Evolutionary conservation across 1,284 basidiomycete genomes (phyloP), one percentile per base, ranked within the genome.

Genomic region (Volvariella volvacea): DNA sequence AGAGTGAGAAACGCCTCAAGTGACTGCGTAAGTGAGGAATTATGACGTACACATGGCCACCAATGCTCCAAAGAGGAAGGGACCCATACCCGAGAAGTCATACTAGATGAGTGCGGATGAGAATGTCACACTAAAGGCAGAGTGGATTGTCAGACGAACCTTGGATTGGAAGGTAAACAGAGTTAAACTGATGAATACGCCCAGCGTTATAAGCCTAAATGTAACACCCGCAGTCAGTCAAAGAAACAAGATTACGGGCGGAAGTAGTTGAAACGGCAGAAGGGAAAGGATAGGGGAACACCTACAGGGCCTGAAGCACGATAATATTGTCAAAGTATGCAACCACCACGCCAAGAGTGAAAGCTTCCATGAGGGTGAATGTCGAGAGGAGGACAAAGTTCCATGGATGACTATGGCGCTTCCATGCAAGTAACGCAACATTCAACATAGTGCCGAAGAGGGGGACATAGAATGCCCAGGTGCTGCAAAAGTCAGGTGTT

Each of bases 101-200:
- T 89, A 92, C 81, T 90, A 60, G n/a, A 16, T 36, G 34, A 36
- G n/a, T 6, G 6, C 6, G 12, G 25, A 6, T 28, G 25, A 12
- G 25, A 28, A 12, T 28, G 6, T 12, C 12, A 6, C 25, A 6
- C 28, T 37, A 25, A 19, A 46, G 16, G 12, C 9, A 7, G n/a
- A 20, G 14, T 8, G n/a, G n/a, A n/a, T 7, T 15, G n/a, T 36
- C 31, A 3, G 7, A 30, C 63, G 19, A 50, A 81, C 83, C 69
- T 89, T 89, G 44, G 84, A 86, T 59, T 90, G 88, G 54, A 88
- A 68, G 1, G 91, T 94, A 66, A 92, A 94, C 43, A 93, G 62
- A 0, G 88, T 91, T 48, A 94, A 67, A 2, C 91, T 92, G 38
- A 89, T 61, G 75, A 95, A 95, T 38, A 92, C 80, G 25, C 91